Percentiles rank a stretch among this genome's conserved stretches.
Conservation (phyloP, 1,284 basidiomycete species). For the Melampsora americana region DNA sequence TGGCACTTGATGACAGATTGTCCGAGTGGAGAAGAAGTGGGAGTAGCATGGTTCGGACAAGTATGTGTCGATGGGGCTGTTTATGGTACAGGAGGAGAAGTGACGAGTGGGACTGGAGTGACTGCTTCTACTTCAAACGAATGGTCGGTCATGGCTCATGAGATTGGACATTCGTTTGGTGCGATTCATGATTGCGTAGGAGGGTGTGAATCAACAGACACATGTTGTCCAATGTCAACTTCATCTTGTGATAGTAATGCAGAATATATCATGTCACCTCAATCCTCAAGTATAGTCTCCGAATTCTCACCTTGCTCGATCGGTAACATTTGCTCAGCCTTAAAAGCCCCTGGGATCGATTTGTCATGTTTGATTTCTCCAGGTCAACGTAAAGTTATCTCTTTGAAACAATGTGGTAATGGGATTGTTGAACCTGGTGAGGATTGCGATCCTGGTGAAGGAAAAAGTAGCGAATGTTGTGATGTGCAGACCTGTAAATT, state of each 20-base stretch:
- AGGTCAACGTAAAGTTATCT: conserved; percentile 46
- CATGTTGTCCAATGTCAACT: conserved; percentile 50
- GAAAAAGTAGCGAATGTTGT: conserved; percentile 49
- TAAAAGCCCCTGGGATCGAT: not conserved
- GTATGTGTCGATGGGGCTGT: conserved; percentile 56
- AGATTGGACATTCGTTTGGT: conserved; percentile 50
- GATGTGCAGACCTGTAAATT: conserved; percentile 48
- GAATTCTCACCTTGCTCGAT: conserved; percentile 49
- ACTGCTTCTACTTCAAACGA: conserved; percentile 50
- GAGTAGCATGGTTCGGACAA: conserved; percentile 83
- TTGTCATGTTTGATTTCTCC: not conserved
- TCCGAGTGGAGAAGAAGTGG: conserved; percentile 67
- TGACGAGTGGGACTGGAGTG: conserved; percentile 52
- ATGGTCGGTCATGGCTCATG: conserved; percentile 53
- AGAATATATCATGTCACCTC: conserved; percentile 48
- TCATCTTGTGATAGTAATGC: conserved; percentile 49
- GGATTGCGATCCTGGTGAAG: conserved; percentile 52
- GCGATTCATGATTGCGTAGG: conserved; percentile 52
- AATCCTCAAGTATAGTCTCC: conserved; percentile 38
- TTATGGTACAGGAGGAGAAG: conserved; percentile 28
- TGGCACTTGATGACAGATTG: conserved; percentile 67
- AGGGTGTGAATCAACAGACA: conserved; percentile 48
- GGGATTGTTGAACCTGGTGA: conserved; percentile 52
- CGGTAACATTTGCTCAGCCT: conserved; percentile 52
- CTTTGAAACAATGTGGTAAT: conserved; percentile 52